Percentiles rank a stretch among this genome's conserved stretches.
phyloP scores from a whole-genome alignment of 305 asterid genomes.

The Fraxinus ornus region DNA sequence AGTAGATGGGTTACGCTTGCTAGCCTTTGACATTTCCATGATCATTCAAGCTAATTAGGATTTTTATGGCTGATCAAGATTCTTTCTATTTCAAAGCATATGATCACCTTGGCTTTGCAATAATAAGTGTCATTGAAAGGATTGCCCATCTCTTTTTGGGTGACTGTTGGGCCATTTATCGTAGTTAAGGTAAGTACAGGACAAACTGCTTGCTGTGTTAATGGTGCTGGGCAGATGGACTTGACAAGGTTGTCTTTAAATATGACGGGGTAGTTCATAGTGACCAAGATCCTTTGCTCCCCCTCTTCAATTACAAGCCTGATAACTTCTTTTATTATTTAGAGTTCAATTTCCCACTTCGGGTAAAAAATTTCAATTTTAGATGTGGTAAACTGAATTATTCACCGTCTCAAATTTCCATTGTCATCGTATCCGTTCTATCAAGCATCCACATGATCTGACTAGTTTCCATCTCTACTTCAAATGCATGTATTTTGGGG shows the following conservation, averaged over 20 bases:
- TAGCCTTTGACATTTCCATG: neutral
- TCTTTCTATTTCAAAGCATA: neutral
- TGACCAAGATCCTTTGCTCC: neutral
- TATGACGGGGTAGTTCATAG: neutral
- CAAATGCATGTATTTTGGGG: neutral
- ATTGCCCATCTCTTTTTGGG: neutral
- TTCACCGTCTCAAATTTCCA: constrained; percentile 2
- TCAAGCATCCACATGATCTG: neutral
- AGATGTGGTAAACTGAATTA: neutral
- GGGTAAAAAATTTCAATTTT: constrained; percentile 12
- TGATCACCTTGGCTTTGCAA: constrained; percentile 12
- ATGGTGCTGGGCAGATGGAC: constrained; percentile 6
- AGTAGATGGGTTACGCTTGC: neutral
- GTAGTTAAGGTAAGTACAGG: neutral
- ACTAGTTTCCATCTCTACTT: neutral
- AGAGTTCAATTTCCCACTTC: neutral
- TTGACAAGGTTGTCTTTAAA: neutral
- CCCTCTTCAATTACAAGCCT: constrained; percentile 2
- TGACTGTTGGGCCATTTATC: neutral
- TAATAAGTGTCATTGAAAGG: neutral
- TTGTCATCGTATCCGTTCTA: neutral
- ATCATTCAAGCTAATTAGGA: constrained; percentile 3
- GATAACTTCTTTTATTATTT: constrained; percentile 1
- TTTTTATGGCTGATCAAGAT: neutral
- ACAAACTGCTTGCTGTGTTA: constrained; percentile 3